Evolutionary conservation across 805 yeast species (phyloP), one percentile per base, ranked within the genome.

Genomic region (Nakazawaea anatomiae): DNA sequence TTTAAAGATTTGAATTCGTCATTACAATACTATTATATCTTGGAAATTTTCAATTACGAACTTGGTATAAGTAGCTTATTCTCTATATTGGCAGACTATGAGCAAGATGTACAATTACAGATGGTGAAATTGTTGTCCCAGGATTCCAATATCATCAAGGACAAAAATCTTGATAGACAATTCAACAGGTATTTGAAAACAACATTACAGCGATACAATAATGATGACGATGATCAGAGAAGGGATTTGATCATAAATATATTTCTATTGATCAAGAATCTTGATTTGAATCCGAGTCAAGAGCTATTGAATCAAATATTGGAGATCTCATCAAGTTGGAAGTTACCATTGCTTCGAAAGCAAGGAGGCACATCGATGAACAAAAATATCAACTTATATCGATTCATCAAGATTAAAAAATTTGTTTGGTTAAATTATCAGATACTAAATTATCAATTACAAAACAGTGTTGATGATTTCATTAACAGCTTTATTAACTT

Each of bases 351-450:
- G 9, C 11, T 41, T 5, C 9, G 36, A 12, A 47, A 32, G 34
- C 50, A 47, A 47, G 32, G 30, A 14, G 18, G 35, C 14, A 9
- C 32, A 7, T 9, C 44, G 32, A 25, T 25, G 29, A 36, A n/a
- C 9, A 42, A 38, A 11, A 36, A 43, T 35, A 9, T 29, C 5
- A 48, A 42, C 18, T 10, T 48, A 12, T 35, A 12, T 28, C 45
- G 42, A 38, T 41, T 46, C 25, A 34, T 46, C 36, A 46, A 39
- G 31, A 18, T 42, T 25, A 51, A 51, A 34, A 51, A 46, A 31
- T 42, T 46, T 14, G 38, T 51, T 11, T 51, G 53, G 53, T 25
- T 46, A 7, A 46, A 51, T 29, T 32, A 46, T 34, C 40, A 38
- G 41, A 39, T 51, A n/a, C 25, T 39, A 18, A 44, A 39, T 35